These are phyloP conservation scores for Otatea glauca DNA, from an alignment of 176 grass and related monocot species.

Conservation along the genomic window DNA sequence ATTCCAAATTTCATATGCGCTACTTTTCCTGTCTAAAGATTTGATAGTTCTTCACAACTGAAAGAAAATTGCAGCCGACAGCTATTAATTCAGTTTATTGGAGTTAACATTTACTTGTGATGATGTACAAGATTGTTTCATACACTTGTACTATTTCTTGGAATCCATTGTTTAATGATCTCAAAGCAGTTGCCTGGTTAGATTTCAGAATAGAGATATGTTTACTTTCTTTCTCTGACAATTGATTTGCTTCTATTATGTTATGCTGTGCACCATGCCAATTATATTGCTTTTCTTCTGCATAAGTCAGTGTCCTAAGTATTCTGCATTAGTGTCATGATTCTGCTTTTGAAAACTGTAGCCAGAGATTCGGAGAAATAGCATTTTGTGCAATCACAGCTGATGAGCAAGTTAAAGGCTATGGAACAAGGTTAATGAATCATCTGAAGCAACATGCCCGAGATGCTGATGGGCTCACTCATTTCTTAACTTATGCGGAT, in stretches of 20 bases:
- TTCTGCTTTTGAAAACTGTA: slow-evolving; percentile 50
- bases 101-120: slow-evolving; percentile 2
- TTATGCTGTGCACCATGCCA: slow-evolving; percentile 13
- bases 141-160: background rate
- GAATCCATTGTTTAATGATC: slow-evolving; percentile 31
- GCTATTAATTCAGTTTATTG: background rate
- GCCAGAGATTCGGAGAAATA: slow-evolving; percentile 98
- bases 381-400: slow-evolving; percentile 98
- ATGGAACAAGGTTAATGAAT: slow-evolving; percentile 99
- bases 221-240: slow-evolving; percentile 10
- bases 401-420: slow-evolving; percentile 99
- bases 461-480: slow-evolving; percentile 88
- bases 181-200: slow-evolving; percentile 11
- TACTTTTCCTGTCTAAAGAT: background rate
- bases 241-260: background rate
- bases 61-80: background rate
- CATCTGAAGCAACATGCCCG: slow-evolving; percentile 98
- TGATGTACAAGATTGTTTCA: slow-evolving; percentile 3
- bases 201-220: slow-evolving; percentile 16
- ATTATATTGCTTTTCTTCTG: slow-evolving; percentile 4
- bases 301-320: slow-evolving; percentile 15
- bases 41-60: slow-evolving; percentile 3
- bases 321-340: slow-evolving; percentile 27
- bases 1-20: background rate
- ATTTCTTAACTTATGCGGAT: slow-evolving; percentile 99